Conservation (phyloP, 306 rosid species). For the Cucurbita argyrosperma region DNA sequence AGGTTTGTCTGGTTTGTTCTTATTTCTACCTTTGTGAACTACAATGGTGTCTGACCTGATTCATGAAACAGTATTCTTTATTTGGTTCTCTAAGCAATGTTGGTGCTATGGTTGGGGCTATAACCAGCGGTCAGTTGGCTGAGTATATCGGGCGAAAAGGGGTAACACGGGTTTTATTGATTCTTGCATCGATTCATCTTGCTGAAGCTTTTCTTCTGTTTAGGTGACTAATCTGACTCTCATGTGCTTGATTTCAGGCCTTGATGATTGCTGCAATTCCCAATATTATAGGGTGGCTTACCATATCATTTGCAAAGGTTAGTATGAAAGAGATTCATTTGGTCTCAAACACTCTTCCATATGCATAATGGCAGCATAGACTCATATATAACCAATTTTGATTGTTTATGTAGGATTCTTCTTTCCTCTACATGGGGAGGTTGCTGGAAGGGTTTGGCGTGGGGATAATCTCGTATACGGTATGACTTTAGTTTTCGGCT, state of each 20-base stretch:
- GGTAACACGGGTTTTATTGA: conserved; percentile 23
- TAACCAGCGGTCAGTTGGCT: conserved; percentile 89
- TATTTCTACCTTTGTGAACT: not conserved
- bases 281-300: conserved; percentile 80
- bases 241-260: conserved; percentile 48
- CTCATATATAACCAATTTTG: not conserved
- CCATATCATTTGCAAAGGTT: conserved; percentile 78
- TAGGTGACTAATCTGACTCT: conserved; percentile 6
- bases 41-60: conserved; percentile 11
- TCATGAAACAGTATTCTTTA: conserved; percentile 46
- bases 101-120: conserved; percentile 98
- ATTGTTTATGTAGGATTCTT: conserved; percentile 44
- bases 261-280: conserved; percentile 88
- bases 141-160: conserved; percentile 95
- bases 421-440: conserved; percentile 95
- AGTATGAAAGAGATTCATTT: conserved; percentile 16
- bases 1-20: conserved; percentile 28
- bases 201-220: not conserved
- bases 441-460: conserved; percentile 97
- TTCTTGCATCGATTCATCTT: not conserved
- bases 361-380: conserved; percentile 1
- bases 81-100: conserved; percentile 92
- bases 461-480: conserved; percentile 90
- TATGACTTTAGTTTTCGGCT: conserved; percentile 13
- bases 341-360: not conserved